Base-by-base conservation (phyloP, 106 monocot species). In the Chionographis japonica region DNA sequence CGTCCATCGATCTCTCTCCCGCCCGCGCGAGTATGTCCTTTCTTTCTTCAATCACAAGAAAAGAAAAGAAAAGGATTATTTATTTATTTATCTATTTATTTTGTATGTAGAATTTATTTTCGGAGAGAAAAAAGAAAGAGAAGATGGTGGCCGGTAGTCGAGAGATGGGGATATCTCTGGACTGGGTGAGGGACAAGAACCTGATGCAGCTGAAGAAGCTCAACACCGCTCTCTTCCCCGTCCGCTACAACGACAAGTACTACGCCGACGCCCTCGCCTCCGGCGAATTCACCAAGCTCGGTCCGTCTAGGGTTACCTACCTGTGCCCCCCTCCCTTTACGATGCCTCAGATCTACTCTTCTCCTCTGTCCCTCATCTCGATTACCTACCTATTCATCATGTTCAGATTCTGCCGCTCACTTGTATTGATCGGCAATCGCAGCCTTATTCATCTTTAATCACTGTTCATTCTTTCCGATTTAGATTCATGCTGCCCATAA, bases 181-280 rank as follows among this genome's bases (percentile, higher is more conserved):
- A 95, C 58, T 75, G 72, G 2, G 77, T 95, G 19, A 58, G 95
- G 61, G 95, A 95, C 66, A 95, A 95, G 86, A 95, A 95, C 84
- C 59, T 91, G 70, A 95, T 95, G 95, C 91, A 88, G 85, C 84
- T 95, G 64, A 95, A 95, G 91, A 95, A 95, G 88, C 88, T 95
- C 67, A 95, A 95, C 82, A 86, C 84, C 60, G 95, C 79, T 16
- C 88, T 95, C 74, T 95, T 95, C 75, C 95, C 95, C 62, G 88
- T 95, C 60, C 88, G 95, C 37, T 95, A 95, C 95, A 95, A 95
- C 88, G 88, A 95, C 68, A 95, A 95, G 75, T 95, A 95, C 86
- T 95, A 95, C 88, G 64, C 84, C 38, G 95, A 95, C 60, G 86
- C 91, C 68, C 76, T 95, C 70, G 67, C 95, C 65, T 86, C 95